Base-by-base conservation (phyloP, 192 early-diverging fungal species). In the Spinellus fusiger region DNA sequence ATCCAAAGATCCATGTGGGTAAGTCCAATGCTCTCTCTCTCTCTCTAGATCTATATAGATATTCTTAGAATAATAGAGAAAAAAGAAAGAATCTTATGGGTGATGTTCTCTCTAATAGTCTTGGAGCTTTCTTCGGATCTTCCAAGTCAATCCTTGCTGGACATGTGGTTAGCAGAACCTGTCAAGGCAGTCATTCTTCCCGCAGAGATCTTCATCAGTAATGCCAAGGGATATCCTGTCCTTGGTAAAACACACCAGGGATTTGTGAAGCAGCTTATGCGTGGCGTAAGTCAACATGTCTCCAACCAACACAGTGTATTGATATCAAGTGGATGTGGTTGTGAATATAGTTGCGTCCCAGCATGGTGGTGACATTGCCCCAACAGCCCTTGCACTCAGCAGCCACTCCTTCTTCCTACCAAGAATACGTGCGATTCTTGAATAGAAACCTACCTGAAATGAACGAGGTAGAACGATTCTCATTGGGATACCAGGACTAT, bases 81-180 rank as follows among this genome's bases (percentile, higher is more conserved):
- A n/a, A n/a, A n/a, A n/a, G n/a, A n/a, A n/a, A n/a, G n/a, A n/a
- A n/a, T n/a, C n/a, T n/a, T n/a, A n/a, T n/a, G n/a, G n/a, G n/a
- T n/a, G n/a, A n/a, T n/a, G n/a, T n/a, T n/a, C n/a, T n/a, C n/a
- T n/a, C n/a, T n/a, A n/a, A n/a, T n/a, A n/a, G n/a, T n/a, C n/a
- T n/a, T n/a, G n/a, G n/a, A n/a, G n/a, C n/a, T n/a, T n/a, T n/a
- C n/a, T n/a, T n/a, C n/a, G n/a, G n/a, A n/a, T n/a, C n/a, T n/a
- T 61, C 75, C 0, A 61, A 86, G 4, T 61, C 87, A 65, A 26
- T 31, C 73, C 8, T 65, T 76, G 25, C 29, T 84, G 12, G 73
- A 78, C 10, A 76, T 75, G 48, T 99, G 97, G 97, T 67, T 84
- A 13, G 88, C 94, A 1, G 95, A 98, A 62, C 97, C 97, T 0